Base-by-base conservation (phyloP, 345 rosid species). In the Arabis alpina region DNA sequence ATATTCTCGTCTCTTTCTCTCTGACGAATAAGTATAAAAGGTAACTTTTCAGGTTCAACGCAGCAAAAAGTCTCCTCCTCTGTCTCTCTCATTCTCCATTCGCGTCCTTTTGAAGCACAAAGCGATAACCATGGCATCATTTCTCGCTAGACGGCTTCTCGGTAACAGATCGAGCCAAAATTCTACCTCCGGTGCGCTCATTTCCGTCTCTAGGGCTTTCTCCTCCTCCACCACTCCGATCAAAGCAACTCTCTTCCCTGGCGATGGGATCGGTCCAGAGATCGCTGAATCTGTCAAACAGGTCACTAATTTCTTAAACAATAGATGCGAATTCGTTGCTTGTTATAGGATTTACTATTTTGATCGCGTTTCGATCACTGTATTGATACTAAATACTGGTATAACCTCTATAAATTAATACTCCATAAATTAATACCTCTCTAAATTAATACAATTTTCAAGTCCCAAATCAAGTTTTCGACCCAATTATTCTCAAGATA, bases 241-340 rank as follows among this genome's bases (percentile, higher is more conserved):
- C 78, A 75, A 70, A 3, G 98, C 93, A 73, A 94, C 99, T 64
- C 98, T 94, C 76, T 94, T 94, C 59, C 97, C 99, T 55, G 99
- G 98, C 58, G 98, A 94, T 40, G 99, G 98, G 45, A 89, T 93
- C 75, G 99, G 99, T 70, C 99, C 99, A 54, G 99, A 94, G 82
- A 94, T 94, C 78, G 97, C 99, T 25, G 89, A 87, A 54, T 85
- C 98, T 63, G 96, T 91, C 79, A 94, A 94, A 76, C 79, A 89
- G 96, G 99, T 85, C 37, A 15, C 25, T 54, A 36, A 1, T 52
- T 3, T 37, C 8, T 8, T 13, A 7, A 44, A 61, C 7, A 44
- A 11, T 12, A 61, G n/a, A 25, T 6, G 39, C 24, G 4, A 19
- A 19, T 4, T 42, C 13, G n/a, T 27, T 42, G 14, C 50, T 60